These are phyloP conservation scores for Sporothrix pseudoabietina DNA, from an alignment of 2,329 filamentous ascomycete genomes.

Conservation along the genomic window DNA sequence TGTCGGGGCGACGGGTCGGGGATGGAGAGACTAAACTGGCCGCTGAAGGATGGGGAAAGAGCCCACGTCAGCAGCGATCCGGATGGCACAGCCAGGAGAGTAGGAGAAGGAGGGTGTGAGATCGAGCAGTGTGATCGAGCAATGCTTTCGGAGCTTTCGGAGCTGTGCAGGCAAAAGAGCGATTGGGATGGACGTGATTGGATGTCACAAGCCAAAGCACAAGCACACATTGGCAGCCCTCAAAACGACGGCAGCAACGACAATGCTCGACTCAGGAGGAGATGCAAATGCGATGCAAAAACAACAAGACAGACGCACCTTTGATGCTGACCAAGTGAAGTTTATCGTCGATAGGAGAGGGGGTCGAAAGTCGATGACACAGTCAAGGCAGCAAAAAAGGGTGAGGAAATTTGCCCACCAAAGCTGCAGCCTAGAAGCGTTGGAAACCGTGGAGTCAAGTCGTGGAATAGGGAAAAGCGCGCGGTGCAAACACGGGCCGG, in stretches of 20 bases:
- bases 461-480: not conserved
- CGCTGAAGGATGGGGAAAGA: not conserved
- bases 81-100: not conserved
- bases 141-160: slow-evolving; percentile 4
- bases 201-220: slow-evolving; percentile 9
- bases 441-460: slow-evolving; percentile 2
- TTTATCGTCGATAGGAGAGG: not conserved
- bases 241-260: not conserved
- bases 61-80: slow-evolving; percentile 18
- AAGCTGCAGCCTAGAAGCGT: slow-evolving; percentile 23
- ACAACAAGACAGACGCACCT: slow-evolving; percentile 20
- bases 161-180: not conserved
- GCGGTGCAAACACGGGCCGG: slow-evolving; percentile 12
- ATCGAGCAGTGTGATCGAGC: not conserved
- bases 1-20: not conserved
- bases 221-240: not conserved
- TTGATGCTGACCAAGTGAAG: not conserved
- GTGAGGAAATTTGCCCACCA: slow-evolving; percentile 13
- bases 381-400: not conserved
- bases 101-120: not conserved
- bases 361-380: not conserved
- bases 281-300: not conserved
- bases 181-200: not conserved
- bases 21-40: slow-evolving; percentile 6
- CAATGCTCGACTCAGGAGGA: not conserved